Evolutionary conservation across 2,329 filamentous ascomycete species (phyloP), one percentile per base, ranked within the genome.

Genomic region (Fusarium neocosmosporiellum): DNA sequence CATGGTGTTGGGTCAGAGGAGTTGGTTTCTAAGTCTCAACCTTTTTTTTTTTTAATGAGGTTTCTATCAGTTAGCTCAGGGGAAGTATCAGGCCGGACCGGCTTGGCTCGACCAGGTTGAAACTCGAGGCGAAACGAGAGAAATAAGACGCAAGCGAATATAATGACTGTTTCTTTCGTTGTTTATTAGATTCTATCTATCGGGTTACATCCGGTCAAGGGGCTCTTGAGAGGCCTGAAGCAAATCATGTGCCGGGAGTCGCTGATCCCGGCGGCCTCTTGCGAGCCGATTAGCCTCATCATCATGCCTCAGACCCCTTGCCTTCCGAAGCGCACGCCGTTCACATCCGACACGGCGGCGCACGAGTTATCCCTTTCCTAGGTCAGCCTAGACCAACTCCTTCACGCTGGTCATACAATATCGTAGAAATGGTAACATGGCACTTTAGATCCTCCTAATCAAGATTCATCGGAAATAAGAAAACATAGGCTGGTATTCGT

Each of bases 151-250:
- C 27, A 29, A 27, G 22, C 20, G 34, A 50, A 69, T 50, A 50
- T 50, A 20, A 31, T 58, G 48, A 24, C 60, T 65, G 27, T 41
- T 48, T n/a, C 50, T 58, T 65, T 60, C 24, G 59, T 37, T 36
- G 70, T 57, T 53, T 54, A 73, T 73, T 73, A 73, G 53, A 14
- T 61, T 71, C 70, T 73, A 58, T 65, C 27, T 63, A 57, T 41
- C 36, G 48, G 50, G 50, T 41, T 59, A 18, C 41, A 24, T 48
- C 31, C 18, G 36, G 20, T 29, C 39, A 61, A 43, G 43, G 43
- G 43, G 37, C 41, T 48, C 16, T 34, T 27, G 22, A 20, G 46
- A 64, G 59, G 55, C 46, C 43, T 71, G 48, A 31, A 41, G 55
- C 27, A 54, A 48, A 22, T 24, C 36, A 22, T 43, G 33, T 20